Conservation (phyloP, 2,329 filamentous ascomycete genomes). For the Verticillium alfalfae region DNA sequence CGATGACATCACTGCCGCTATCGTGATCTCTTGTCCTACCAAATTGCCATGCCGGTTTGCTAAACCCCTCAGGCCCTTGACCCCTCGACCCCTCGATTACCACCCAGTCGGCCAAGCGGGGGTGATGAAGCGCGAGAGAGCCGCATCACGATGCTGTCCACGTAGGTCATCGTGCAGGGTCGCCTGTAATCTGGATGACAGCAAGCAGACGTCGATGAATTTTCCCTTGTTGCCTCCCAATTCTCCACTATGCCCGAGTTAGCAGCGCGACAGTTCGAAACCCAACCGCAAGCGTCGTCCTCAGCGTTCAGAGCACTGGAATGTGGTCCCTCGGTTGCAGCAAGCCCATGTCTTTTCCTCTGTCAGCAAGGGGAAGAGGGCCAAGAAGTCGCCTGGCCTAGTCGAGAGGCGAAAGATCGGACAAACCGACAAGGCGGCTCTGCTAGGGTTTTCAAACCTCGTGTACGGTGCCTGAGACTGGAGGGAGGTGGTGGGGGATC, state of each 20-base stretch:
- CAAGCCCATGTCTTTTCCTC: neutral
- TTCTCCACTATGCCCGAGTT: neutral
- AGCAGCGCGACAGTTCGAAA: neutral
- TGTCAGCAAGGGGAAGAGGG: neutral
- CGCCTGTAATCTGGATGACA: neutral
- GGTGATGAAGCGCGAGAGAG: neutral
- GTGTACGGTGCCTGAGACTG: neutral
- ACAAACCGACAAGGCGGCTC: neutral
- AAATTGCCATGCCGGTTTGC: neutral
- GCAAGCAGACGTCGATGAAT: neutral
- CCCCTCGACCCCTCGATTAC: neutral
- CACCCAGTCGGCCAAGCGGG: neutral
- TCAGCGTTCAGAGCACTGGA: neutral
- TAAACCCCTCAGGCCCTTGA: neutral
- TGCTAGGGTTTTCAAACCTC: neutral
- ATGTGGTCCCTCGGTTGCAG: neutral
- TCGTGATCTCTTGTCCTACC: conserved; percentile 1
- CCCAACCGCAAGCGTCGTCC: neutral
- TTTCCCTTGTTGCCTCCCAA: neutral
- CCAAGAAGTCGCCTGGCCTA: neutral
- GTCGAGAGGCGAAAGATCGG: neutral
- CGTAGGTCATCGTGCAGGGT: conserved; percentile 1
- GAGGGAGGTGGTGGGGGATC: neutral
- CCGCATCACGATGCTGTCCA: neutral
- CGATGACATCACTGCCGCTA: conserved; percentile 2